A percentile compares a stretch with the other conserved stretches of the same genome.
Evolutionary conservation across 2,329 filamentous ascomycete genomes (phyloP).

Genomic region (Fusarium nanum): DNA sequence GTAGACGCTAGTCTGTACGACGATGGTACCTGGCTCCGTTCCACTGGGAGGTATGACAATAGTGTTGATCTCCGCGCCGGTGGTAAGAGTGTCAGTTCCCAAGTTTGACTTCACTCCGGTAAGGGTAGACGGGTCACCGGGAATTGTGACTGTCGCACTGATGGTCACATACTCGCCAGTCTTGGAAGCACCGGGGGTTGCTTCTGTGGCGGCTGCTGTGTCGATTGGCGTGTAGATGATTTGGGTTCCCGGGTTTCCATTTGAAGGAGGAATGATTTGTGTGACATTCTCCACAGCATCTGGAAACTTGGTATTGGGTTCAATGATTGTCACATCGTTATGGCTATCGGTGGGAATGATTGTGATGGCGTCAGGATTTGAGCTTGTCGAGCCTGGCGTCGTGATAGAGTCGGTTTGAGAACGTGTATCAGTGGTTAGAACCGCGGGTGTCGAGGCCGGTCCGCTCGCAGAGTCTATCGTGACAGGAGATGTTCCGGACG

Average conservation of each 20-base stretch:
- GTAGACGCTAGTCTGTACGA: conserved; percentile 35
- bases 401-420: neutral
- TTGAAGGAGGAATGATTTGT: conserved; percentile 20
- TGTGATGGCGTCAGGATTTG: conserved; percentile 22
- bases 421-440: neutral
- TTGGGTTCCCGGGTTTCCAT: conserved; percentile 23
- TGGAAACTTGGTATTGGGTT: conserved; percentile 32
- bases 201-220: neutral
- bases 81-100: conserved; percentile 10
- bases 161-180: conserved; percentile 23
- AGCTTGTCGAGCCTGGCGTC: neutral
- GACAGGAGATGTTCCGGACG: neutral
- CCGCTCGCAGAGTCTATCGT: neutral
- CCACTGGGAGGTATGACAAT: conserved; percentile 35
- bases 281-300: conserved; percentile 31
- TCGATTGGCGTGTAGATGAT: conserved; percentile 31
- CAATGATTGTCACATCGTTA: conserved; percentile 28
- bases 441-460: conserved; percentile 7
- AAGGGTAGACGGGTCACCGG: conserved; percentile 29
- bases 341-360: conserved; percentile 18
- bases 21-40: conserved; percentile 31
- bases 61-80: conserved; percentile 29
- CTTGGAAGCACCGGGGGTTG: neutral
- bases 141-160: conserved; percentile 30
- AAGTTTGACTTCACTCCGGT: neutral